Evolutionary conservation across 1,139 yeast genomes (phyloP).

Genomic region (Geotrichum citri-aurantii): DNA sequence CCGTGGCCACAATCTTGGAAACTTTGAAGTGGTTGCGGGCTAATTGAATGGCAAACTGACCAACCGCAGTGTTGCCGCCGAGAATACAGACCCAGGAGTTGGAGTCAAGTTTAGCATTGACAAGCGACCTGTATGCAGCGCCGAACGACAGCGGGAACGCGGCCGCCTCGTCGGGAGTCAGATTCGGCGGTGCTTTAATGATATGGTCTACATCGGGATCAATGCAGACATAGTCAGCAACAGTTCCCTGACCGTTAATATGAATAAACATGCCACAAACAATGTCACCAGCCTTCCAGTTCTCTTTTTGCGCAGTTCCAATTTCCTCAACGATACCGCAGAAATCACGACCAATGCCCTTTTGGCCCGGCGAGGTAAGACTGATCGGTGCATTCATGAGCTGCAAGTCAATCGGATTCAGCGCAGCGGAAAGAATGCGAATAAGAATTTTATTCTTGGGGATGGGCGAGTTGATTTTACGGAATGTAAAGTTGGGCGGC

Average conservation of each 20-base stretch:
- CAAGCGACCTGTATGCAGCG: slow-evolving; percentile 48
- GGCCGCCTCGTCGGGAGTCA: slow-evolving; percentile 52
- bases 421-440: slow-evolving; percentile 52
- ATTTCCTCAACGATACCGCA: slow-evolving; percentile 58
- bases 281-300: slow-evolving; percentile 53
- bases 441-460: slow-evolving; percentile 47
- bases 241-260: slow-evolving; percentile 45
- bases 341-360: slow-evolving; percentile 66
- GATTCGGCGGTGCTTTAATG: slow-evolving; percentile 44
- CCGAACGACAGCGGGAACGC: slow-evolving; percentile 54
- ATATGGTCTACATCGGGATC: slow-evolving; percentile 39
- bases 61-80: slow-evolving; percentile 73
- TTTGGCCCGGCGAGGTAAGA: slow-evolving; percentile 39
- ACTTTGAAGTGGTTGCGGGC: slow-evolving; percentile 44
- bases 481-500: slow-evolving; percentile 35
- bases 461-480: slow-evolving; percentile 40
- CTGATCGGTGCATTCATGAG: slow-evolving; percentile 39
- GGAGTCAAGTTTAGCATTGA: slow-evolving; percentile 31
- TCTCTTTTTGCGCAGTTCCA: slow-evolving; percentile 42
- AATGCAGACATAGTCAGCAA: slow-evolving; percentile 46
- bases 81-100: slow-evolving; percentile 47
- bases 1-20: slow-evolving; percentile 42
- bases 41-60: slow-evolving; percentile 54
- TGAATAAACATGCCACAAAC: slow-evolving; percentile 52
- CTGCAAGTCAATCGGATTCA: slow-evolving; percentile 65